Percentiles rank a stretch among this genome's conserved stretches.
phyloP scores from a whole-genome alignment of 192 early-diverging fungal genomes.

The Gryganskiella cystojenkinii region DNA sequence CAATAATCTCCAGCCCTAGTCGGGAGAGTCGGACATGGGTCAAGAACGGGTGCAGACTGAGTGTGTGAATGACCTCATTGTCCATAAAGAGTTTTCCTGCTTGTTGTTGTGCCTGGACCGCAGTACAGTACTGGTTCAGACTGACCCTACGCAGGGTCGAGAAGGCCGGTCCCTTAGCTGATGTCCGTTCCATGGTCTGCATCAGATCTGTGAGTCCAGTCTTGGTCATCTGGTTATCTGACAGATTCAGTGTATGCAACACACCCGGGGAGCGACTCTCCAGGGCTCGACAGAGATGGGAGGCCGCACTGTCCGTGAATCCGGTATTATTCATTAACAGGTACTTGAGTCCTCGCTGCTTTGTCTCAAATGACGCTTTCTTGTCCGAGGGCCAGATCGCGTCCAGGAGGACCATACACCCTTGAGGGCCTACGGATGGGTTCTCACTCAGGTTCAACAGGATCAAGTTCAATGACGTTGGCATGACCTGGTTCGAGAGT shows the following conservation, averaged over 20 bases:
- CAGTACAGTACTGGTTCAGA: conserved; percentile 10
- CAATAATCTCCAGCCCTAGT: conserved; percentile 17
- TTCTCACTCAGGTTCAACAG: conserved; percentile 38
- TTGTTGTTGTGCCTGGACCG: neutral
- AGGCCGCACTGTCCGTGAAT: conserved; percentile 30
- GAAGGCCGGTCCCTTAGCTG: neutral
- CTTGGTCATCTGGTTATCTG: conserved; percentile 34
- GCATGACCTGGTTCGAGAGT: conserved; percentile 18
- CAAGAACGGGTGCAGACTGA: conserved; percentile 19
- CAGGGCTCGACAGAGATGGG: neutral
- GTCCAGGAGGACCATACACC: conserved; percentile 26
- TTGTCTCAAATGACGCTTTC: conserved; percentile 13
- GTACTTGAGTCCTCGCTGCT: conserved; percentile 14
- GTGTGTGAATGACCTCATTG: conserved; percentile 22
- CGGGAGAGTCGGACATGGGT: conserved; percentile 33
- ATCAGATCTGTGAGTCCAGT: conserved; percentile 29
- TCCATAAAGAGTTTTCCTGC: conserved; percentile 18
- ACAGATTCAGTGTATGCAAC: conserved; percentile 19
- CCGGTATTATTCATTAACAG: conserved; percentile 42
- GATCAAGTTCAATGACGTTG: conserved; percentile 25
- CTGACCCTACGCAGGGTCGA: conserved; percentile 21
- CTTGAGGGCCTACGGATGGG: conserved; percentile 27
- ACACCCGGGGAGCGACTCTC: conserved; percentile 15
- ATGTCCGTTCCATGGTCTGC: conserved; percentile 5
- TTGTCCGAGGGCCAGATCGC: conserved; percentile 30